Conservation (phyloP, 1,284 basidiomycete genomes). For the Cryptococcus neoformans region DNA sequence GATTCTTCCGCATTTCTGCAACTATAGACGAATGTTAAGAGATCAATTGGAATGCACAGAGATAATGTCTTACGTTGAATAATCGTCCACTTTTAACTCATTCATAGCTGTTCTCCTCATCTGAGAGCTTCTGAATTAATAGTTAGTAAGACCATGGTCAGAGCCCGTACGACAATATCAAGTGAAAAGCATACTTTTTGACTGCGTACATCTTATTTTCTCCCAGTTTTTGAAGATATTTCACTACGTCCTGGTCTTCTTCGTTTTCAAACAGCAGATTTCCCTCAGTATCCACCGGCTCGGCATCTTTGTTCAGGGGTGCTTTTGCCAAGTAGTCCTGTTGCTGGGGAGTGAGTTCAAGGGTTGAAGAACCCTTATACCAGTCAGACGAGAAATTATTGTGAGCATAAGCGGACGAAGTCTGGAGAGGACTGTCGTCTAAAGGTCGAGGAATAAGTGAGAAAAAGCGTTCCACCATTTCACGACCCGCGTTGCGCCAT, state of each 20-base stretch:
- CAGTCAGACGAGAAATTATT: background rate
- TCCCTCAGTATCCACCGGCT: slow-evolving; percentile 30
- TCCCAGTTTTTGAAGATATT: background rate
- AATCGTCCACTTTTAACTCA: too few species aligned
- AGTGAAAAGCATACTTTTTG: background rate
- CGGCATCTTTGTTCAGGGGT: slow-evolving; percentile 21
- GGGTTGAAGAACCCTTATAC: background rate
- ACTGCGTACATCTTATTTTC: too few species aligned
- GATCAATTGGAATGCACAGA: background rate
- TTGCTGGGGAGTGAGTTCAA: slow-evolving; percentile 13
- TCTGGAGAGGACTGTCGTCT: background rate
- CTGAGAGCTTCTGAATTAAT: too few species aligned
- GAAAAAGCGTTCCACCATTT: slow-evolving; percentile 40
- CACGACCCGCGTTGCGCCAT: slow-evolving; percentile 43
- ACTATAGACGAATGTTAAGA: background rate
- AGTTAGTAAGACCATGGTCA: too few species aligned
- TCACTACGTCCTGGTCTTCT: slow-evolving; percentile 7
- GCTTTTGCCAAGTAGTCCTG: slow-evolving; percentile 14
- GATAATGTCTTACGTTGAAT: too few species aligned
- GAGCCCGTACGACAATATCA: background rate
- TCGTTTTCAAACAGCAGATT: slow-evolving; percentile 17
- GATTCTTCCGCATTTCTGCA: background rate
- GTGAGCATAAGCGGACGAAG: background rate
- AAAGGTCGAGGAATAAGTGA: slow-evolving; percentile 21
- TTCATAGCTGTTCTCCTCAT: too few species aligned